These are phyloP conservation scores for Cyphellophora europaea DNA, from an alignment of 2,329 filamentous ascomycete species.

Conservation along the genomic window DNA sequence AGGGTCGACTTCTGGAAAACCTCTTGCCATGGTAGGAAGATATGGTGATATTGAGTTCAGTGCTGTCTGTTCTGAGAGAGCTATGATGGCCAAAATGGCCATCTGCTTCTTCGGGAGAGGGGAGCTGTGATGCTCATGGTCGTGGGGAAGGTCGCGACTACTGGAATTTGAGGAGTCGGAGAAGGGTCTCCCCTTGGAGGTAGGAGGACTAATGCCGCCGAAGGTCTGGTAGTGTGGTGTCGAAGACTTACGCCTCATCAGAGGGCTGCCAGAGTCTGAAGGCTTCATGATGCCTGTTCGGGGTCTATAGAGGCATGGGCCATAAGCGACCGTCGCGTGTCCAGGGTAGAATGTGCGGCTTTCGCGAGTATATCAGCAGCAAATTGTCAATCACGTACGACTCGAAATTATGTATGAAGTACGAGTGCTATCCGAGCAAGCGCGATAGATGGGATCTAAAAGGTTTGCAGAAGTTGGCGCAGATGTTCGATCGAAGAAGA, in stretches of 20 bases:
- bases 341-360: too few species aligned
- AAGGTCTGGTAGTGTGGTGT: slow-evolving; percentile 41
- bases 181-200: slow-evolving; percentile 34
- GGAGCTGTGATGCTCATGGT: slow-evolving; percentile 32
- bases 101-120: slow-evolving; percentile 79
- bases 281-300: slow-evolving; percentile 14
- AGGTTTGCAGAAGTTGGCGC: too few species aligned
- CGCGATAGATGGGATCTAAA: too few species aligned
- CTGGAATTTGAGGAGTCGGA: slow-evolving; percentile 31
- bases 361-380: too few species aligned
- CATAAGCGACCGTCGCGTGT: too few species aligned
- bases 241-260: slow-evolving; percentile 31
- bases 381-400: too few species aligned
- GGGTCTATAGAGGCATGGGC: too few species aligned
- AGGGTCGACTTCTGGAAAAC: slow-evolving; percentile 69
- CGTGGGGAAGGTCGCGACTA: slow-evolving; percentile 20
- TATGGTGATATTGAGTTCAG: slow-evolving; percentile 96
- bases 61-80: slow-evolving; percentile 88
- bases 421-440: too few species aligned
- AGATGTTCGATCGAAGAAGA: too few species aligned
- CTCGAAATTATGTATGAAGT: too few species aligned
- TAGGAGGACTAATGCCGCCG: slow-evolving; percentile 34
- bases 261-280: slow-evolving; percentile 17
- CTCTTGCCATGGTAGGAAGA: slow-evolving; percentile 80
- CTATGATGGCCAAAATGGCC: slow-evolving; percentile 74